Percentiles rank a stretch among this genome's conserved stretches.
Evolutionary conservation across 352 stramenopile genomes (phyloP).

Genomic region (Globisporangium canariense): DNA sequence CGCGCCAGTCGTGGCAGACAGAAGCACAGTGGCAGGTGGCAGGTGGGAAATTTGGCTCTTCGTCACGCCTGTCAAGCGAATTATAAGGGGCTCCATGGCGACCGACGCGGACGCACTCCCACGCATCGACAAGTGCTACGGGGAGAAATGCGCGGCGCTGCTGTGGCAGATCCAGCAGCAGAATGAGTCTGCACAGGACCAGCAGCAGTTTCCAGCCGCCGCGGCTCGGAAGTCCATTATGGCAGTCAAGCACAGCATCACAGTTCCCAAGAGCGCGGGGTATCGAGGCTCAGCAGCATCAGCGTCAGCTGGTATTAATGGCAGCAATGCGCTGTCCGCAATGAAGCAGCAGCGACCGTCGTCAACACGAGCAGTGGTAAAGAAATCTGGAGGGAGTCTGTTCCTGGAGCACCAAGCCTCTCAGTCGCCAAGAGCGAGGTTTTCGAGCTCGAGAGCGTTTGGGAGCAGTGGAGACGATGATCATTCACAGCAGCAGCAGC

Average conservation of each 20-base stretch:
- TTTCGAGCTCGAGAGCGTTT: background rate
- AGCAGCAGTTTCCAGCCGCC: background rate
- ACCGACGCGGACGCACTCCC: conserved; percentile 5
- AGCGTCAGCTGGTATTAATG: no score
- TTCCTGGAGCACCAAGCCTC: conserved; percentile 1
- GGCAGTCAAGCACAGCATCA: conserved; percentile 1
- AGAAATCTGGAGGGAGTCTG: background rate
- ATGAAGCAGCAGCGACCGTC: conserved; percentile 6
- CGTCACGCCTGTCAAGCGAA: background rate
- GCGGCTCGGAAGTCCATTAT: background rate
- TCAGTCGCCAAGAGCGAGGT: background rate
- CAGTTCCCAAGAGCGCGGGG: conserved; percentile 10
- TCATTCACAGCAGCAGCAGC: background rate
- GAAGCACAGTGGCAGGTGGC: background rate
- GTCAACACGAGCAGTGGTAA: conserved; percentile 4
- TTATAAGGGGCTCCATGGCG: background rate
- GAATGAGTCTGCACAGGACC: conserved; percentile 1
- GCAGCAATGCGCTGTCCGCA: background rate
- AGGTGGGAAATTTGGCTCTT: background rate
- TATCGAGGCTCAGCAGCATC: background rate
- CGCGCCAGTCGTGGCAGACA: background rate
- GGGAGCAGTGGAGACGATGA: background rate
- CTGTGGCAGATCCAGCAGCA: conserved; percentile 9
- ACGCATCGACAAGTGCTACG: conserved; percentile 15
- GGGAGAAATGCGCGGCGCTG: conserved; percentile 7